phyloP scores from a whole-genome alignment of 805 yeast genomes.

The Brettanomyces bruxellensis region DNA sequence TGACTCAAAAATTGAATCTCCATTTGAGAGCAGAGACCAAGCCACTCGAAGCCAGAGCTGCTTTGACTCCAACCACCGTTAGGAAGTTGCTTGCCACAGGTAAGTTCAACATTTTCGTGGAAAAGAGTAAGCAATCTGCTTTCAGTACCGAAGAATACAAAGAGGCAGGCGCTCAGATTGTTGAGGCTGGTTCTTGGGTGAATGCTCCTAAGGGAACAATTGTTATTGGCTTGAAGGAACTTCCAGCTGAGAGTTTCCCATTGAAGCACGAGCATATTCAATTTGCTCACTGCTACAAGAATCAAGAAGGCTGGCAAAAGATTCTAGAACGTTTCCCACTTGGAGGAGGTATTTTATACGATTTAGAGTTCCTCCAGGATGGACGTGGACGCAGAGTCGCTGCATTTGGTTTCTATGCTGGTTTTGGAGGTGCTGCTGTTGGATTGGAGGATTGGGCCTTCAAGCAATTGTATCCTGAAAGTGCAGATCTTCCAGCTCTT shows the following conservation, averaged over 20 bases:
- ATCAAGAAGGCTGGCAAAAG: slow-evolving; percentile 96
- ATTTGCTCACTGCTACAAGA: slow-evolving; percentile 97
- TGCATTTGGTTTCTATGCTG: slow-evolving; percentile 99
- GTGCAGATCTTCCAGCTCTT: slow-evolving; percentile 68
- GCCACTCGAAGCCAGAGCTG: slow-evolving; percentile 96
- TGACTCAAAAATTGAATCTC: slow-evolving; percentile 39
- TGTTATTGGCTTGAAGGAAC: slow-evolving; percentile 88
- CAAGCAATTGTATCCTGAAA: slow-evolving; percentile 65
- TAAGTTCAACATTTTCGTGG: slow-evolving; percentile 72
- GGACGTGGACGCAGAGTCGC: slow-evolving; percentile 98
- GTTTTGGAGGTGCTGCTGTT: slow-evolving; percentile 99
- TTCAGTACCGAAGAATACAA: slow-evolving; percentile 71
- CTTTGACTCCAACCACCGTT: slow-evolving; percentile 87
- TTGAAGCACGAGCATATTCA: slow-evolving; percentile 93
- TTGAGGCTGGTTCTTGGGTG: slow-evolving; percentile 91
- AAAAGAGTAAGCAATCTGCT: slow-evolving; percentile 76
- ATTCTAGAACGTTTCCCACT: slow-evolving; percentile 82
- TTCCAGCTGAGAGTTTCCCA: slow-evolving; percentile 91
- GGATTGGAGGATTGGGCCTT: slow-evolving; percentile 93
- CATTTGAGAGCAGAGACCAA: slow-evolving; percentile 96
- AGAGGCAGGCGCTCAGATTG: slow-evolving; percentile 75
- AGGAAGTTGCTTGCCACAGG: slow-evolving; percentile 80
- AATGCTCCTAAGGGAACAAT: slow-evolving; percentile 84
- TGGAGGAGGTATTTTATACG: slow-evolving; percentile 88
- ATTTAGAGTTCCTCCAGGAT: slow-evolving; percentile 88